Evolutionary conservation across 805 yeast species (phyloP).

Genomic region (Lipomyces yamadae): DNA sequence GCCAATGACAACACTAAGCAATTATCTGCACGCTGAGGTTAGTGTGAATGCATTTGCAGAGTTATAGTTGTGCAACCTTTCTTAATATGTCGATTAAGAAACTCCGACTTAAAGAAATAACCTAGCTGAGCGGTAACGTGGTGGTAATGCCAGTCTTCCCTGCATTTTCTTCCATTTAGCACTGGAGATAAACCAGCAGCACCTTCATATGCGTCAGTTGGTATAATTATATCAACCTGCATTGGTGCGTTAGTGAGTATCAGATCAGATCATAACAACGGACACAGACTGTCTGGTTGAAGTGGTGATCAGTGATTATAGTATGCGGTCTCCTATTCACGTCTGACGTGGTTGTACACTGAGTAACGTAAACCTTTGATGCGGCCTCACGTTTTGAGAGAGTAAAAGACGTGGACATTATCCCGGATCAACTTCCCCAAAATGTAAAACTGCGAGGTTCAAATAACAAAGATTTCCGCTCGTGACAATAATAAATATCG

Average conservation of each 20-base stretch:
- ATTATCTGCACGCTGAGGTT: constrained; percentile 18
- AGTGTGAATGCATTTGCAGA: neutral
- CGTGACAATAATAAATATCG: no score
- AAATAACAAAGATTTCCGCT: no score
- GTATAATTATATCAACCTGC: constrained; percentile 26
- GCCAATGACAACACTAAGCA: constrained; percentile 30
- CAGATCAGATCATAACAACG: neutral
- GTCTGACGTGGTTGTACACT: constrained; percentile 1
- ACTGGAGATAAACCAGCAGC: constrained; percentile 5
- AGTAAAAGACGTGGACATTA: constrained; percentile 35
- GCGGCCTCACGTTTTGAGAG: constrained; percentile 18
- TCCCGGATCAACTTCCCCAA: neutral
- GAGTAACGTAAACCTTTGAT: constrained; percentile 32
- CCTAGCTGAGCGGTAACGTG: constrained; percentile 24
- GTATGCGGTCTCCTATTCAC: constrained; percentile 15
- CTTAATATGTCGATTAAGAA: constrained; percentile 29
- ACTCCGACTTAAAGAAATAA: constrained; percentile 28
- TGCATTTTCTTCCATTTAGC: constrained; percentile 18
- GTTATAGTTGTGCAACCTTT: constrained; percentile 13
- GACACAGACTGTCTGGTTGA: constrained; percentile 25
- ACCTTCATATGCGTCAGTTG: constrained; percentile 15
- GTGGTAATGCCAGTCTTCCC: constrained; percentile 22
- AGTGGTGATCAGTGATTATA: constrained; percentile 28
- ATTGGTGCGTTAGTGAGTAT: neutral
- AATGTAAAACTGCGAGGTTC: no score